Conservation (phyloP, 164 flowering plant genomes). For the Stephania yunnanensis region DNA sequence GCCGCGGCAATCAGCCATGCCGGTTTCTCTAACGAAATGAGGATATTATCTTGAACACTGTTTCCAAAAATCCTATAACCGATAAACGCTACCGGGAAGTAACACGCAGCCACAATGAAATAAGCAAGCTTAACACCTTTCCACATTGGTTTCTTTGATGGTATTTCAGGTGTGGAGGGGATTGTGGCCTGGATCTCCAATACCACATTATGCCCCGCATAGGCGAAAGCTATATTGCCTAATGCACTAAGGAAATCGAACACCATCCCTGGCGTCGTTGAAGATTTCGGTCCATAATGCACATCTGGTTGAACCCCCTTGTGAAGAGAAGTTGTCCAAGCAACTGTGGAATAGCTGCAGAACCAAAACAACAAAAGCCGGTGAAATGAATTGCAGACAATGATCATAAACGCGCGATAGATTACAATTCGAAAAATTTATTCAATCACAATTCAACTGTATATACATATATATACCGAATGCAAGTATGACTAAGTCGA, state of each 20-base stretch:
- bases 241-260: slow-evolving; percentile 47
- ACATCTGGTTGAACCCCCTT: slow-evolving; percentile 41
- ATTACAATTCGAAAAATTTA: neutral
- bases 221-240: slow-evolving; percentile 62
- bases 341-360: slow-evolving; percentile 52
- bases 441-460: neutral
- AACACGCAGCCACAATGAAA: slow-evolving; percentile 38
- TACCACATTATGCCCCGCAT: slow-evolving; percentile 68
- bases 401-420: no score
- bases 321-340: slow-evolving; percentile 38
- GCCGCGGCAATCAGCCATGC: slow-evolving; percentile 49
- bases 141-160: slow-evolving; percentile 70
- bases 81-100: slow-evolving; percentile 50
- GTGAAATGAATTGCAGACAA: neutral
- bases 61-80: slow-evolving; percentile 56
- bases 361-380: neutral
- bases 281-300: slow-evolving; percentile 24
- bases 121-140: slow-evolving; percentile 45
- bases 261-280: slow-evolving; percentile 26
- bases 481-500: no score
- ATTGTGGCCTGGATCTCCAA: slow-evolving; percentile 69
- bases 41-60: slow-evolving; percentile 47
- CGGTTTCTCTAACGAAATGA: slow-evolving; percentile 49
- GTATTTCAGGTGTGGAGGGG: slow-evolving; percentile 57
- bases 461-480: neutral